Evolutionary conservation across 2,329 filamentous ascomycete species (phyloP).

Genomic region (Alternaria panax): DNA sequence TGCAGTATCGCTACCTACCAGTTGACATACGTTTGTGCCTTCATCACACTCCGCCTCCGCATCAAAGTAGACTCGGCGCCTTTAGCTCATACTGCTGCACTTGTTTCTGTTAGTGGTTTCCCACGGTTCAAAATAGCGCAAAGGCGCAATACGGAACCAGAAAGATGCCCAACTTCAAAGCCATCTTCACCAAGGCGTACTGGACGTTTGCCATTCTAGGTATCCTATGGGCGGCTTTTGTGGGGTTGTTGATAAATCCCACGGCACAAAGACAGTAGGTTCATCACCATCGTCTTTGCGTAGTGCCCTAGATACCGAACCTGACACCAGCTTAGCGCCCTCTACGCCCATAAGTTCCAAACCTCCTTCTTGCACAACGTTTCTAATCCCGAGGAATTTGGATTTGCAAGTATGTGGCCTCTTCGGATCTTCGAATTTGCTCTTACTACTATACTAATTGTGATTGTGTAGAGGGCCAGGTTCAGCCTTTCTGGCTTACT

Average conservation of each 20-base stretch:
- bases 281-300: background rate
- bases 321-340: constrained; percentile 62
- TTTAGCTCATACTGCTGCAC: background rate
- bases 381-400: constrained; percentile 80
- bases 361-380: constrained; percentile 75
- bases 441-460: too few species aligned
- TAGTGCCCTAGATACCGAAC: background rate
- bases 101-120: background rate
- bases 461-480: constrained; percentile 72
- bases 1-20: constrained; percentile 1
- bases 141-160: background rate
- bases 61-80: background rate
- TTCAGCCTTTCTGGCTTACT: constrained; percentile 80
- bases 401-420: constrained; percentile 74
- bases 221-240: constrained; percentile 69
- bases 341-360: constrained; percentile 85
- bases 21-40: background rate
- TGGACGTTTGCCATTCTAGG: constrained; percentile 59
- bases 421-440: too few species aligned
- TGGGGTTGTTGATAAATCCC: constrained; percentile 72
- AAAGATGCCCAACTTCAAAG: constrained; percentile 38
- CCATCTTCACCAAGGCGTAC: constrained; percentile 47
- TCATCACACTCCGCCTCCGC: background rate
- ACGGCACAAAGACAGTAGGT: constrained; percentile 81
- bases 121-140: background rate